A percentile compares a stretch with the other conserved stretches of the same genome.
Evolutionary conservation across 164 flowering plant genomes (phyloP).

Genomic region (Aristolochia contorta): DNA sequence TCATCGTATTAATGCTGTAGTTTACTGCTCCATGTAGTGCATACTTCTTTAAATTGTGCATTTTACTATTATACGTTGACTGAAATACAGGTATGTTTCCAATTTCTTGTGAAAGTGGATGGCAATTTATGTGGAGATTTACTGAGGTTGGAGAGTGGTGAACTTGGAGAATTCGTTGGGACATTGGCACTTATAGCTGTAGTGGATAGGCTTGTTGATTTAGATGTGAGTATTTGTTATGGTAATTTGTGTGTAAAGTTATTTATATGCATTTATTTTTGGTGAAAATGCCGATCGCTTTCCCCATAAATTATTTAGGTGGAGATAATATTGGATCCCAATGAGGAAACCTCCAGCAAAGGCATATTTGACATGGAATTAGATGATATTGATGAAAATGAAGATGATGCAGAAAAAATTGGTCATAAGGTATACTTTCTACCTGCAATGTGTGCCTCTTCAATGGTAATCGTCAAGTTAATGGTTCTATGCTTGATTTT

Average conservation of each 20-base stretch:
- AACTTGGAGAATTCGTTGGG: constrained; percentile 63
- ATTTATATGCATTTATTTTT: neutral
- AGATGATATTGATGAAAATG: constrained; percentile 47
- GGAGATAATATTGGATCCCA: constrained; percentile 77
- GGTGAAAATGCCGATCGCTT: neutral
- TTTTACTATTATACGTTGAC: too few species aligned
- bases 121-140: constrained; percentile 72
- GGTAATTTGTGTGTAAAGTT: neutral
- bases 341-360: constrained; percentile 54
- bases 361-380: constrained; percentile 86
- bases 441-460: too few species aligned
- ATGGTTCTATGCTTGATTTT: too few species aligned
- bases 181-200: constrained; percentile 35
- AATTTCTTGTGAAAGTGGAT: constrained; percentile 23
- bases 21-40: too few species aligned
- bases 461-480: too few species aligned
- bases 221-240: constrained; percentile 59
- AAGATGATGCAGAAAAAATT: constrained; percentile 25
- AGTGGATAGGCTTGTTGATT: constrained; percentile 64
- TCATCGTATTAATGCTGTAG: too few species aligned
- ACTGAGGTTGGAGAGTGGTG: constrained; percentile 66
- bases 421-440: constrained; percentile 33
- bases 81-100: neutral
- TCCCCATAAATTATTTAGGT: constrained; percentile 33
- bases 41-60: too few species aligned